These are phyloP conservation scores for Sporothrix pseudoabietina DNA, from an alignment of 2,329 filamentous ascomycete species.

Conservation along the genomic window DNA sequence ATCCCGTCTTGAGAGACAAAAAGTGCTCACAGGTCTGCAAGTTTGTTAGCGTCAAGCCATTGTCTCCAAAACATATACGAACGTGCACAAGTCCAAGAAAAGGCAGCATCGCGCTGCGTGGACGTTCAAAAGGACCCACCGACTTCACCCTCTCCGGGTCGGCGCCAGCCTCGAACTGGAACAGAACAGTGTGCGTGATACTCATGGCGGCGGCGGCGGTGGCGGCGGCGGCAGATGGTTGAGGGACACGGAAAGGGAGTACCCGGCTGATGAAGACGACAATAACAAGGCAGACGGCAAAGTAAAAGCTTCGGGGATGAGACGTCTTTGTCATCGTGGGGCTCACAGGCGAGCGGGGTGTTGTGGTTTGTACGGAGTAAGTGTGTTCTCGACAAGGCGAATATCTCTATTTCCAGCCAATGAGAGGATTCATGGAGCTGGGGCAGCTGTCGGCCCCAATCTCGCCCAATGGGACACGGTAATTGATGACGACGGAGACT, in stretches of 20 bases:
- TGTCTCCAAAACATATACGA: too few species aligned
- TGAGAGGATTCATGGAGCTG: background rate
- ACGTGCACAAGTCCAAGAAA: too few species aligned
- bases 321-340: background rate
- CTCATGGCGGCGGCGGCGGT: slow-evolving; percentile 6
- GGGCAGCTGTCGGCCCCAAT: background rate
- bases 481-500: too few species aligned
- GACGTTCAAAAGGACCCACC: background rate
- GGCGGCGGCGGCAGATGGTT: background rate
- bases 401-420: background rate
- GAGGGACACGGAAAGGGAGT: background rate
- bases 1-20: slow-evolving; percentile 57
- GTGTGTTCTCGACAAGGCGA: background rate
- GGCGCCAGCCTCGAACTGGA: slow-evolving; percentile 24
- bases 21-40: slow-evolving; percentile 30
- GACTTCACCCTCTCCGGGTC: slow-evolving; percentile 13
- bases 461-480: background rate
- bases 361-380: background rate
- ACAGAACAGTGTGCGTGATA: slow-evolving; percentile 22
- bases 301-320: background rate
- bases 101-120: background rate
- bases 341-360: background rate
- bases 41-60: background rate
- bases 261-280: background rate
- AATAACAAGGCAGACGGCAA: background rate